A percentile compares a stretch with the other conserved stretches of the same genome.
Evolutionary conservation across 257 asterid genomes (phyloP).

Genomic region (Solanum arcanum): DNA sequence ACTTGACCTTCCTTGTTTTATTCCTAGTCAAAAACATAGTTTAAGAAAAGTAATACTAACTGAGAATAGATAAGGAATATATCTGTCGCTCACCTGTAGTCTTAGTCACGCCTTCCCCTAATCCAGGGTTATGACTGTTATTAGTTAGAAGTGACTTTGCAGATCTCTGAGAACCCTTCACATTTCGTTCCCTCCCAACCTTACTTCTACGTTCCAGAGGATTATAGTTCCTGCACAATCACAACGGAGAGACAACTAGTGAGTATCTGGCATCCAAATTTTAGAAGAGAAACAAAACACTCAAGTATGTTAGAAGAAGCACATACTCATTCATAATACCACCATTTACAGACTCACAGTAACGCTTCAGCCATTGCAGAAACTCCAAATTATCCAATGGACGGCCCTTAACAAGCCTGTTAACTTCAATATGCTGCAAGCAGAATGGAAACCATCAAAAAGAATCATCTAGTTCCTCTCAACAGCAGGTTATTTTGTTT

Average conservation of each 20-base stretch:
- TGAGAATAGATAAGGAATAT: neutral
- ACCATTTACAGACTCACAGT: slow-evolving; percentile 80
- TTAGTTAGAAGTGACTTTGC: slow-evolving; percentile 62
- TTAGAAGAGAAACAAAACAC: neutral
- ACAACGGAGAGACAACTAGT: neutral
- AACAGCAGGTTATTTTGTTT: neutral
- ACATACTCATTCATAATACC: slow-evolving; percentile 76
- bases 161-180: slow-evolving; percentile 45
- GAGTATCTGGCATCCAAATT: neutral
- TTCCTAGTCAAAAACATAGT: slow-evolving; percentile 16
- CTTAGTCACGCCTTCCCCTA: slow-evolving; percentile 34
- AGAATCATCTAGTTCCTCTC: neutral
- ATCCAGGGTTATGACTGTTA: slow-evolving; percentile 32
- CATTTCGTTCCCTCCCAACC: slow-evolving; percentile 57
- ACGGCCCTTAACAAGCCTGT: slow-evolving; percentile 80
- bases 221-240: slow-evolving; percentile 54
- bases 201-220: slow-evolving; percentile 82
- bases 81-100: slow-evolving; percentile 22
- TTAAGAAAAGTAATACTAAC: neutral
- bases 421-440: slow-evolving; percentile 88
- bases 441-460: neutral
- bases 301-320: slow-evolving; percentile 1
- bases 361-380: slow-evolving; percentile 89
- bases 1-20: slow-evolving; percentile 35
- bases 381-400: slow-evolving; percentile 95